phyloP scores from a whole-genome alignment of 2,329 filamentous ascomycete genomes.

The Ophiostoma sp. region DNA sequence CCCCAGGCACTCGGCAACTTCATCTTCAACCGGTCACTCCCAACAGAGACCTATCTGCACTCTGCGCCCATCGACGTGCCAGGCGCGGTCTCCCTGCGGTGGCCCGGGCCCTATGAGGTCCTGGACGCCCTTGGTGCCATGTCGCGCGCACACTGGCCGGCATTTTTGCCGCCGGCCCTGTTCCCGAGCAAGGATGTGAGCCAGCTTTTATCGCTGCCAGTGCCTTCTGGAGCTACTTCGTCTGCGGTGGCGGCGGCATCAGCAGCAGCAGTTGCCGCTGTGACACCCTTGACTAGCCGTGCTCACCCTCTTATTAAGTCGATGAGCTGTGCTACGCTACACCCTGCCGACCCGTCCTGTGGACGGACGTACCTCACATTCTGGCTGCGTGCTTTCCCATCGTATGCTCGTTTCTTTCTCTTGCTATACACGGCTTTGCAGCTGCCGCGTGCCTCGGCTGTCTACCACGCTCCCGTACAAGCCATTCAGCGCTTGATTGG shows the following conservation, averaged over 20 bases:
- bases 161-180: conserved; percentile 77
- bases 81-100: conserved; percentile 47
- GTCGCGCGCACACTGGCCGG: conserved; percentile 78
- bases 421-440: conserved; percentile 67
- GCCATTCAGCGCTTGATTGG: conserved; percentile 62
- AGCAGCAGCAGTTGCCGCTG: conserved; percentile 52
- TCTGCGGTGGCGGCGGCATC: conserved; percentile 11
- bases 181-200: conserved; percentile 64
- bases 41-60: conserved; percentile 73
- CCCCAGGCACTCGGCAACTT: conserved; percentile 48
- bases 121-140: conserved; percentile 78
- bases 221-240: conserved; percentile 73
- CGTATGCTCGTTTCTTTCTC: conserved; percentile 70
- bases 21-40: conserved; percentile 53
- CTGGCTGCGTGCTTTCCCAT: conserved; percentile 77
- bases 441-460: conserved; percentile 55
- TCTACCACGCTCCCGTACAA: conserved; percentile 64
- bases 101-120: conserved; percentile 71
- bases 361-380: conserved; percentile 81
- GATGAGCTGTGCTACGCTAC: conserved; percentile 82
- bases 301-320: conserved; percentile 82
- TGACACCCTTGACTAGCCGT: conserved; percentile 72
- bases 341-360: conserved; percentile 83
- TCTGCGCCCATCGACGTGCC: conserved; percentile 64
- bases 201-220: conserved; percentile 60